Conservation (phyloP, 345 rosid species). For the Lepidium didymum region DNA sequence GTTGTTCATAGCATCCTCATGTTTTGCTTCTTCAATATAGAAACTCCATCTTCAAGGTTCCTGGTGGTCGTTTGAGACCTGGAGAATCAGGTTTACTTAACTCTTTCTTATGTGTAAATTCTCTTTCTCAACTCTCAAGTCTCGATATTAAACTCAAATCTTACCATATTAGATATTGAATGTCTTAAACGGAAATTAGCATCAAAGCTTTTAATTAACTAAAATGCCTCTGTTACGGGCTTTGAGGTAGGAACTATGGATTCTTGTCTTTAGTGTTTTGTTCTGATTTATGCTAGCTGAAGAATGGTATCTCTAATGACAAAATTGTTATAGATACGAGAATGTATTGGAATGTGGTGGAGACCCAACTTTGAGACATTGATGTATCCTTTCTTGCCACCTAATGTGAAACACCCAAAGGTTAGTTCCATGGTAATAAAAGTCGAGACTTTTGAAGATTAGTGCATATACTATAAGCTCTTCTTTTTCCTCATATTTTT, state of each 20-base stretch:
- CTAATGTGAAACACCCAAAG: constrained; percentile 59
- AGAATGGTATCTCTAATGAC: neutral
- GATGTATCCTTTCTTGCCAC: constrained; percentile 57
- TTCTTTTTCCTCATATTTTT: neutral
- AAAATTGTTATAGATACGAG: constrained; percentile 43
- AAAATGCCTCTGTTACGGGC: constrained; percentile 29
- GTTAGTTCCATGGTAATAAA: constrained; percentile 25
- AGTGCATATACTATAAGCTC: neutral
- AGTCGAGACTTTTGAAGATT: neutral
- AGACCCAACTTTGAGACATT: constrained; percentile 66
- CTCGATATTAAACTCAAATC: neutral
- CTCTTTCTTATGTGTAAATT: neutral
- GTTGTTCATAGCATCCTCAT: constrained; percentile 85
- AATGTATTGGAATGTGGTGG: constrained; percentile 93
- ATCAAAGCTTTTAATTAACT: constrained; percentile 49
- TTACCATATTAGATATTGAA: constrained; percentile 40
- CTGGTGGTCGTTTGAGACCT: constrained; percentile 77
- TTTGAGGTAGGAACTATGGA: constrained; percentile 54
- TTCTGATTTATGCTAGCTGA: neutral
- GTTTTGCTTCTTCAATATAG: constrained; percentile 58
- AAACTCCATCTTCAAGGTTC: constrained; percentile 70
- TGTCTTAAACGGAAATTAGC: constrained; percentile 76
- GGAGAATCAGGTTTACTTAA: constrained; percentile 57
- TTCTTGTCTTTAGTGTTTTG: neutral
- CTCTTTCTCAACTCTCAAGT: neutral